Conservation (phyloP, 768 basidiomycete genomes). For the Lactifluus rugatus region DNA sequence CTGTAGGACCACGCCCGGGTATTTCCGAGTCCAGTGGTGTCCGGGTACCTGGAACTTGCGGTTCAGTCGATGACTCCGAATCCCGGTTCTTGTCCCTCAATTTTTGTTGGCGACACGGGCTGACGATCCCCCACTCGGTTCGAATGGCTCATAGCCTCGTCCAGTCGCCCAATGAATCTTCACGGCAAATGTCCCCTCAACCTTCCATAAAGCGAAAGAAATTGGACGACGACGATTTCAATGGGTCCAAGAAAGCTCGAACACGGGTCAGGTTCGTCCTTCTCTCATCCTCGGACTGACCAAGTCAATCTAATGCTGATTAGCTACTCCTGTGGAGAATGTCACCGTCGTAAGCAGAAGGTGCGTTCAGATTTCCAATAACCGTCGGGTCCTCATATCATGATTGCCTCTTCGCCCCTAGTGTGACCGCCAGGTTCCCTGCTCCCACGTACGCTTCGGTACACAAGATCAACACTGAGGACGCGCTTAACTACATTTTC, state of each 20-base stretch:
- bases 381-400: constrained; percentile 17
- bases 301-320: not conserved
- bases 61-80: not conserved
- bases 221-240: constrained; percentile 38
- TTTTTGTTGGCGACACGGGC: not conserved
- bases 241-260: constrained; percentile 51
- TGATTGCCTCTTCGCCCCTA: constrained; percentile 25
- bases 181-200: constrained; percentile 4
- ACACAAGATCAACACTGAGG: constrained; percentile 11
- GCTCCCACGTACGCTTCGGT: constrained; percentile 56
- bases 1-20: no score
- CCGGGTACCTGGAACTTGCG: not conserved
- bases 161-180: constrained; percentile 5
- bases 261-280: constrained; percentile 62
- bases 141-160: not conserved
- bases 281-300: not conserved
- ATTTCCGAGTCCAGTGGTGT: not conserved
- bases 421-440: constrained; percentile 82
- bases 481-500: constrained; percentile 10
- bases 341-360: constrained; percentile 84
- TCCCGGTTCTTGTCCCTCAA: not conserved
- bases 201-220: constrained; percentile 50
- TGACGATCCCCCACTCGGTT: not conserved
- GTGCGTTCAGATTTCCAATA: constrained; percentile 28
- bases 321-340: constrained; percentile 82